phyloP scores from a whole-genome alignment of 176 grass and related monocot species.

The Oryza brachyantha region DNA sequence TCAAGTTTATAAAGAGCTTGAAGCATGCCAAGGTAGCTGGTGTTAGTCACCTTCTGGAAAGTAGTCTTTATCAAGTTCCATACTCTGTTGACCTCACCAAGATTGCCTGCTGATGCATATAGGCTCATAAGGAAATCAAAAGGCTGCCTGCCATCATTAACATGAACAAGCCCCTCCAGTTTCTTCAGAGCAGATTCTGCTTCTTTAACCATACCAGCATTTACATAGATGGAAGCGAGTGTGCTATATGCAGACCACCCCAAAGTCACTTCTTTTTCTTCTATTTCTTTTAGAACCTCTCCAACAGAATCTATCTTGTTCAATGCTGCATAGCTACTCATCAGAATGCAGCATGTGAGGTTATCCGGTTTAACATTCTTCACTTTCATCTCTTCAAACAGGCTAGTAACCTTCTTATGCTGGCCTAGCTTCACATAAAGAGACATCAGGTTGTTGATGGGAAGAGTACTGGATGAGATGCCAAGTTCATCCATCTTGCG shows the following conservation, averaged over 20 bases:
- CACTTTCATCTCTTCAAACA: conserved; percentile 70
- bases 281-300: conserved; percentile 61
- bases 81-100: conserved; percentile 56
- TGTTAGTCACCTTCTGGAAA: conserved; percentile 54
- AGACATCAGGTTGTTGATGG: conserved; percentile 67
- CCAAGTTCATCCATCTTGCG: conserved; percentile 50
- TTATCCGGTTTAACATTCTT: conserved; percentile 51
- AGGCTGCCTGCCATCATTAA: conserved; percentile 38
- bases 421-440: conserved; percentile 60
- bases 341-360: conserved; percentile 68
- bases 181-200: conserved; percentile 69
- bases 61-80: conserved; percentile 51
- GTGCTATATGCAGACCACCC: conserved; percentile 66
- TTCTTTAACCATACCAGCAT: conserved; percentile 46
- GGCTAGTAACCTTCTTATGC: conserved; percentile 42
- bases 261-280: conserved; percentile 30
- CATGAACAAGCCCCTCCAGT: conserved; percentile 51
- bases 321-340: conserved; percentile 58
- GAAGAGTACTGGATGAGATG: conserved; percentile 16
- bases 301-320: conserved; percentile 58
- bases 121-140: conserved; percentile 59
- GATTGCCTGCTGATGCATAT: conserved; percentile 58
- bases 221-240: conserved; percentile 66
- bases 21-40: conserved; percentile 65
- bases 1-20: conserved; percentile 66